These are phyloP conservation scores for Taiozyma sp. DNA, from an alignment of 1,139 yeast genomes.

Conservation along the genomic window DNA sequence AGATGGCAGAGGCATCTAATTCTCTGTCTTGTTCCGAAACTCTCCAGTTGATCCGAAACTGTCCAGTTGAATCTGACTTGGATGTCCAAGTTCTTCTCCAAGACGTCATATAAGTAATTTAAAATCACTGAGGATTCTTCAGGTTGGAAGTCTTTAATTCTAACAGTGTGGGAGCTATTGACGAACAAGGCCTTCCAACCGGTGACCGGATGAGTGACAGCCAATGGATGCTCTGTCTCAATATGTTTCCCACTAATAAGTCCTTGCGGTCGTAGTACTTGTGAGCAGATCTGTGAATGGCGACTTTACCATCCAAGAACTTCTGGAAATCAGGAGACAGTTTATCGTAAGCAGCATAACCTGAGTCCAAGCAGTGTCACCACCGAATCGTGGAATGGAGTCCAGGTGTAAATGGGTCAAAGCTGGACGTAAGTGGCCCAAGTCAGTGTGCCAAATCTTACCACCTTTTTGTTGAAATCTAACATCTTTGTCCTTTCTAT, in stretches of 20 bases:
- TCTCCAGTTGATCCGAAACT: constrained; percentile 1
- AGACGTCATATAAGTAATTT: not conserved
- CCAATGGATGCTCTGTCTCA: constrained; percentile 18
- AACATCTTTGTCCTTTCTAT: constrained; percentile 7
- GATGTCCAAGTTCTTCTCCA: not conserved
- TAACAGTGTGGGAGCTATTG: not conserved
- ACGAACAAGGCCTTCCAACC: not conserved
- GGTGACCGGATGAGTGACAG: constrained; percentile 1
- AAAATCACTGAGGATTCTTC: constrained; percentile 20
- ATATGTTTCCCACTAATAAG: constrained; percentile 22
- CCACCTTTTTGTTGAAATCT: constrained; percentile 12
- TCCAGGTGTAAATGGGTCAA: constrained; percentile 38
- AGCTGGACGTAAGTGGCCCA: constrained; percentile 36
- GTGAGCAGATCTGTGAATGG: not conserved
- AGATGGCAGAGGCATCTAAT: constrained; percentile 1
- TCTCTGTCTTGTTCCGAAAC: not conserved
- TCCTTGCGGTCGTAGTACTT: constrained; percentile 1
- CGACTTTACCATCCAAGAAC: constrained; percentile 1
- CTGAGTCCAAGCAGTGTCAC: not conserved
- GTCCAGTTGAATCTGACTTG: not conserved
- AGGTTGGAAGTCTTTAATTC: constrained; percentile 1
- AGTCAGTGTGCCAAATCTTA: constrained; percentile 39
- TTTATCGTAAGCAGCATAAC: constrained; percentile 26
- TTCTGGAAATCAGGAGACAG: constrained; percentile 28
- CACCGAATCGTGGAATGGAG: constrained; percentile 37